phyloP scores from a whole-genome alignment of 2,329 filamentous ascomycete genomes.

The Pyrenophora seminiperda region DNA sequence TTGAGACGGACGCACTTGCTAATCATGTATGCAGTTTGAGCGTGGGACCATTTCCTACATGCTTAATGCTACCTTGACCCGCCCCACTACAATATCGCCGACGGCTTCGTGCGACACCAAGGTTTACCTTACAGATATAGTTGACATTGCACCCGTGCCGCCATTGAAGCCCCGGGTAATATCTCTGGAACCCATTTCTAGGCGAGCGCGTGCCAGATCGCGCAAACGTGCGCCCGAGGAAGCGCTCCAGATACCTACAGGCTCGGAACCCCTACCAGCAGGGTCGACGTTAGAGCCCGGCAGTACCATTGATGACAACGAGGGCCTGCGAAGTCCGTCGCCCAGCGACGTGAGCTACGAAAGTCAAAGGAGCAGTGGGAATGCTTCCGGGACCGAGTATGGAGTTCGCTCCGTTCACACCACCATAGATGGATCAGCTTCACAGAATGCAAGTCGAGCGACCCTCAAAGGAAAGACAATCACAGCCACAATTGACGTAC shows the following conservation, averaged over 20 bases:
- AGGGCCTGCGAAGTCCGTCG: conserved; percentile 50
- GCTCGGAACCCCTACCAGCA: conserved; percentile 27
- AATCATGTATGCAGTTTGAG: conserved; percentile 73
- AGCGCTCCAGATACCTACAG: conserved; percentile 19
- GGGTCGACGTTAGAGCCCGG: conserved; percentile 29
- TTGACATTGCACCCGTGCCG: conserved; percentile 79
- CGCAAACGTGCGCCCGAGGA: conserved; percentile 30
- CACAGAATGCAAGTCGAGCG: conserved; percentile 55
- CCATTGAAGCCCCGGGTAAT: conserved; percentile 81
- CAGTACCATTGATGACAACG: conserved; percentile 37
- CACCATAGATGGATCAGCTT: conserved; percentile 51
- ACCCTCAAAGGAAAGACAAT: conserved; percentile 74
- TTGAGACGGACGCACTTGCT: conserved; percentile 18
- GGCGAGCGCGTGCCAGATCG: conserved; percentile 66
- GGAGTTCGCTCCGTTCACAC: conserved; percentile 49
- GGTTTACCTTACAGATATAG: conserved; percentile 76
- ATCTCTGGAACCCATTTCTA: conserved; percentile 84
- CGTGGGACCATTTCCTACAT: conserved; percentile 91
- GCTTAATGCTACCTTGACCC: conserved; percentile 85
- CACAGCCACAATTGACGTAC: conserved; percentile 80
- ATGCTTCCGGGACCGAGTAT: conserved; percentile 52
- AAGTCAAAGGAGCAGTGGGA: conserved; percentile 62
- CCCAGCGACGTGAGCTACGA: conserved; percentile 56
- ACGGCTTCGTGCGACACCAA: conserved; percentile 81
- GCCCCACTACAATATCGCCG: conserved; percentile 83